A percentile compares a stretch with the other conserved stretches of the same genome.
Evolutionary conservation across 805 yeast genomes (phyloP).

Genomic region (Vanderwaltozyma polyspora): DNA sequence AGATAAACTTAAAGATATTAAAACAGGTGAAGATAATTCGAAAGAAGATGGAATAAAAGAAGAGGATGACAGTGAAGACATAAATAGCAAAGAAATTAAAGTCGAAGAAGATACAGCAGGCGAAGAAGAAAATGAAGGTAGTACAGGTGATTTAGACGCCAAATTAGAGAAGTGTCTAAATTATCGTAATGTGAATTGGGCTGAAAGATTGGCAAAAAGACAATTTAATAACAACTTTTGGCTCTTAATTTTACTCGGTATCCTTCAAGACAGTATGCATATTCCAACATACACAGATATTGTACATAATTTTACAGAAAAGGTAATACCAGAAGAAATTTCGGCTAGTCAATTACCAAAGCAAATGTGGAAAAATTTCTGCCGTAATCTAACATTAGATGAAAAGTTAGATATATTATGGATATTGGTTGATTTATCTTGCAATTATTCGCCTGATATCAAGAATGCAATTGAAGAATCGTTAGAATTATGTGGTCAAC

Average conservation of each 20-base stretch:
- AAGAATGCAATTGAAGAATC: conserved; percentile 23
- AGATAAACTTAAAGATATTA: neutral
- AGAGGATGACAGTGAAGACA: conserved; percentile 15
- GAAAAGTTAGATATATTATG: conserved; percentile 47
- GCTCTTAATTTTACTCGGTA: conserved; percentile 68
- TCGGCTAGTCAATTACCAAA: conserved; percentile 24
- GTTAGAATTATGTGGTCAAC: conserved; percentile 24
- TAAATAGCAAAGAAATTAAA: conserved; percentile 24
- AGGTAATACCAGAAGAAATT: conserved; percentile 36
- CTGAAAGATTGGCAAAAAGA: conserved; percentile 61
- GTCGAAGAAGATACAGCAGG: conserved; percentile 18
- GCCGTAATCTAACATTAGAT: conserved; percentile 37
- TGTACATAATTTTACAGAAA: conserved; percentile 41
- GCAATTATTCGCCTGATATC: conserved; percentile 24
- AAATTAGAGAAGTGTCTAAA: conserved; percentile 34
- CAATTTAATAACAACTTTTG: conserved; percentile 76
- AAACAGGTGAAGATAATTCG: conserved; percentile 16
- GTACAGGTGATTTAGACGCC: conserved; percentile 9
- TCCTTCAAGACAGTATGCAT: conserved; percentile 34
- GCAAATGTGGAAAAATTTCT: conserved; percentile 42
- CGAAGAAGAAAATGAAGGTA: conserved; percentile 17
- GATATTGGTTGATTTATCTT: conserved; percentile 51
- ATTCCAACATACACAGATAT: conserved; percentile 20
- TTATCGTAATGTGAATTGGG: conserved; percentile 59
- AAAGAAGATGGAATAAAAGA: conserved; percentile 5